phyloP scores from a whole-genome alignment of 2,329 filamentous ascomycete genomes.

The Achaetomium macrosporum region DNA sequence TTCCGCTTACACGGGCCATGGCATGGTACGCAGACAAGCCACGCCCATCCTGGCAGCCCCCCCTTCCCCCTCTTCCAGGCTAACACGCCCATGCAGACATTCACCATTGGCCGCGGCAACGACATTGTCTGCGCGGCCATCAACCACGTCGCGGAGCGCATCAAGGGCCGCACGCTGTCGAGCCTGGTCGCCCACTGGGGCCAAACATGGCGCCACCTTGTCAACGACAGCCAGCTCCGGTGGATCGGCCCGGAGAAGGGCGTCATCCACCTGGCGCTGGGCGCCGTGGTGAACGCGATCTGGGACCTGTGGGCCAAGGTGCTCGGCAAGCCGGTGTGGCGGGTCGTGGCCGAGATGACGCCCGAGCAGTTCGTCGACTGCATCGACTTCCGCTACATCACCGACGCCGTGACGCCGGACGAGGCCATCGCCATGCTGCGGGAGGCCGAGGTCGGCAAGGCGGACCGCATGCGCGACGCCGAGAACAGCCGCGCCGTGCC shows the following conservation, averaged over 20 bases:
- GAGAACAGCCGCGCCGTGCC: slow-evolving; percentile 70
- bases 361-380: slow-evolving; percentile 81
- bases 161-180: slow-evolving; percentile 68
- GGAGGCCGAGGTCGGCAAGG: slow-evolving; percentile 61
- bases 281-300: slow-evolving; percentile 81
- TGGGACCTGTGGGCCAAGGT: slow-evolving; percentile 96
- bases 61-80: not conserved
- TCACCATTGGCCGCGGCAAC: slow-evolving; percentile 85
- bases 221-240: slow-evolving; percentile 81
- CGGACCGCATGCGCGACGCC: slow-evolving; percentile 65
- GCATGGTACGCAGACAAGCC: slow-evolving; percentile 53
- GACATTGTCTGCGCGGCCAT: slow-evolving; percentile 88
- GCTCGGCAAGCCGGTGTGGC: slow-evolving; percentile 82
- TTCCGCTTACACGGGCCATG: slow-evolving; percentile 63
- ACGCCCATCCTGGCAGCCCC: not conserved
- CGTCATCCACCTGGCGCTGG: slow-evolving; percentile 86
- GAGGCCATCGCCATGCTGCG: slow-evolving; percentile 71
- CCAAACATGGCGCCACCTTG: slow-evolving; percentile 84
- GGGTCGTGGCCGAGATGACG: slow-evolving; percentile 82
- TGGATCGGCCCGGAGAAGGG: slow-evolving; percentile 96
- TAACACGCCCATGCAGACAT: slow-evolving; percentile 44
- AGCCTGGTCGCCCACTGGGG: slow-evolving; percentile 69
- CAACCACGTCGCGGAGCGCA: slow-evolving; percentile 66
- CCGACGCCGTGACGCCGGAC: slow-evolving; percentile 81
- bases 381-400: slow-evolving; percentile 94